Evolutionary conservation across 192 early-diverging fungal genomes (phyloP), one percentile per base, ranked within the genome.

Genomic region (Podila epigama): DNA sequence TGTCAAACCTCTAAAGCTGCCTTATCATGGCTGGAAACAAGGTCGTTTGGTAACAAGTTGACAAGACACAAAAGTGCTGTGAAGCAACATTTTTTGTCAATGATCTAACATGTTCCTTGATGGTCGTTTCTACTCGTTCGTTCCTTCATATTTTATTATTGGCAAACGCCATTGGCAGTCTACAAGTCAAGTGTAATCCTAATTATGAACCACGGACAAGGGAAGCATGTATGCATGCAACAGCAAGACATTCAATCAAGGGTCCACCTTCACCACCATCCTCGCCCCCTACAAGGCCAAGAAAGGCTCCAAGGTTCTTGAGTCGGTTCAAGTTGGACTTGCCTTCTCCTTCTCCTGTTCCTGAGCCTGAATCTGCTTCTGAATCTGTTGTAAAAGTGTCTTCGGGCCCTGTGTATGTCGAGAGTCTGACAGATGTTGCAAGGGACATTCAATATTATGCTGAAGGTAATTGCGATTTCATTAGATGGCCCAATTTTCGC

Each of bases 371-470:
- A 27, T 5, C 44, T 1, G 25, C 35, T 3, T 60, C 66, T 4
- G n/a, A n/a, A n/a, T n/a, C n/a, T n/a, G n/a, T n/a, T n/a, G n/a
- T n/a, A n/a, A n/a, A n/a, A n/a, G n/a, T n/a, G n/a, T n/a, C n/a
- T n/a, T n/a, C n/a, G n/a, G n/a, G n/a, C n/a, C n/a, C n/a, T n/a
- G n/a, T n/a, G n/a, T 58, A 68, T 59, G 52, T 68, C 18, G 73
- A 77, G 35, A 31, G 59, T 22, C 35, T 77, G 36, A 68, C 73
- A 0, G 73, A 68, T 54, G 73, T 77, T 3, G 53, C 65, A 9
- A 52, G 73, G 25, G 73, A 77, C 36, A 63, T 77, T 29, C 73
- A 77, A 15, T 77, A 77, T 11, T 77, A 68, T 55, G 73, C 73
- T 0, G 73, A 77, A 60, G 73, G 73, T 77, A 51, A 25, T 22